Evolutionary conservation across 2,329 filamentous ascomycete genomes (phyloP).

Genomic region (Zalaria obscura): DNA sequence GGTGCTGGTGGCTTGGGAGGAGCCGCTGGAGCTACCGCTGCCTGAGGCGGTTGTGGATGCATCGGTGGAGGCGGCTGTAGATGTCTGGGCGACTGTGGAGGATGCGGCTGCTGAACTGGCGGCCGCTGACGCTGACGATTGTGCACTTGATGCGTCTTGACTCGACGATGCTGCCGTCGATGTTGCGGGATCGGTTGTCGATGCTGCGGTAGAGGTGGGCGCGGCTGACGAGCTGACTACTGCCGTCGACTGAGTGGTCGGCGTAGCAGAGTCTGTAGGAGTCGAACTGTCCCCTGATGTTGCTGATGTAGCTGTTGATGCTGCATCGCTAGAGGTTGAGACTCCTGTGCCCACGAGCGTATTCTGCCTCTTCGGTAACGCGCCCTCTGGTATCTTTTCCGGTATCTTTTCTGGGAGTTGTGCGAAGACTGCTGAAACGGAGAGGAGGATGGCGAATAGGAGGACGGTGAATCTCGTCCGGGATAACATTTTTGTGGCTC

Average conservation of each 20-base stretch:
- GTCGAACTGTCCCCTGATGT: background rate
- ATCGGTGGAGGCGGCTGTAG: constrained; percentile 6
- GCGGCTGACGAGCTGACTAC: background rate
- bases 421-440: constrained; percentile 16
- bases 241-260: constrained; percentile 3
- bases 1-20: constrained; percentile 13
- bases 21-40: constrained; percentile 8
- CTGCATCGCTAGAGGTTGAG: constrained; percentile 3
- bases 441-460: constrained; percentile 15
- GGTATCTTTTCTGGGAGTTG: no score
- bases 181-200: constrained; percentile 3
- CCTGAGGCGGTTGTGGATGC: constrained; percentile 10
- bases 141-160: background rate
- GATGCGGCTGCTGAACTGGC: constrained; percentile 1
- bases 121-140: constrained; percentile 3
- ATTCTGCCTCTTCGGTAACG: constrained; percentile 18
- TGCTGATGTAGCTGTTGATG: constrained; percentile 1
- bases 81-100: constrained; percentile 3
- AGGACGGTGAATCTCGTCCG: constrained; percentile 6
- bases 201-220: constrained; percentile 1
- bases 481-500: constrained; percentile 1
- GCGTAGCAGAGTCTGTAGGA: background rate
- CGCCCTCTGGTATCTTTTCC: constrained; percentile 15
- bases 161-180: constrained; percentile 4
- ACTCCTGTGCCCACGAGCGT: constrained; percentile 17